Percentiles rank a stretch among this genome's conserved stretches.
Evolutionary conservation across 2,329 filamentous ascomycete species (phyloP).

Genomic region (Nemania sp.): DNA sequence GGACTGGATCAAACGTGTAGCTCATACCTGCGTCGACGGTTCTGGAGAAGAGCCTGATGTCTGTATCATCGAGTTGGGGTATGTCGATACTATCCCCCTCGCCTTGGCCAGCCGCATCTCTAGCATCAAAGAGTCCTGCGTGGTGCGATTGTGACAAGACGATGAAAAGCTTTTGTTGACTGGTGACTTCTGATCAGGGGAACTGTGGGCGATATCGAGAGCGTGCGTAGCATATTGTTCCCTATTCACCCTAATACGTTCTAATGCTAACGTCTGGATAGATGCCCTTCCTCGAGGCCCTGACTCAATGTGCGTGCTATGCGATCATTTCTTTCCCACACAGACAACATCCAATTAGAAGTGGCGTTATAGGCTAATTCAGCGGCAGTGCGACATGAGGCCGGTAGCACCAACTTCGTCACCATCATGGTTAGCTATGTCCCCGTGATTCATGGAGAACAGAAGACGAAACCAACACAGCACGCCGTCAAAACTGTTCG

Average conservation of each 20-base stretch:
- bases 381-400: constrained; percentile 65
- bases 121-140: neutral
- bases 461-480: constrained; percentile 98
- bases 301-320: constrained; percentile 62
- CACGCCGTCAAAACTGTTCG: constrained; percentile 83
- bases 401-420: constrained; percentile 79
- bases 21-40: constrained; percentile 83
- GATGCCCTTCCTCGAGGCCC: constrained; percentile 84
- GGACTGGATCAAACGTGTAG: constrained; percentile 88
- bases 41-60: constrained; percentile 83
- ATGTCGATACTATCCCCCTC: neutral
- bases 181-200: constrained; percentile 15
- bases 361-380: neutral
- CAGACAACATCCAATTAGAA: neutral
- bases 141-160: neutral
- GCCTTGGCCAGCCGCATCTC: neutral
- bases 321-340: too few relatives aligned
- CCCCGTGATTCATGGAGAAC: constrained; percentile 70
- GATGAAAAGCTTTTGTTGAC: constrained; percentile 5
- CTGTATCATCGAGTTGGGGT: constrained; percentile 68
- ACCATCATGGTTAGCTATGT: constrained; percentile 90
- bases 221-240: constrained; percentile 12
- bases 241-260: neutral
- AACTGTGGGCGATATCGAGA: constrained; percentile 36
- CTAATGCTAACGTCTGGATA: constrained; percentile 77